Evolutionary conservation across 352 stramenopile genomes (phyloP).

Genomic region (Pythium rhizo-oryzae): DNA sequence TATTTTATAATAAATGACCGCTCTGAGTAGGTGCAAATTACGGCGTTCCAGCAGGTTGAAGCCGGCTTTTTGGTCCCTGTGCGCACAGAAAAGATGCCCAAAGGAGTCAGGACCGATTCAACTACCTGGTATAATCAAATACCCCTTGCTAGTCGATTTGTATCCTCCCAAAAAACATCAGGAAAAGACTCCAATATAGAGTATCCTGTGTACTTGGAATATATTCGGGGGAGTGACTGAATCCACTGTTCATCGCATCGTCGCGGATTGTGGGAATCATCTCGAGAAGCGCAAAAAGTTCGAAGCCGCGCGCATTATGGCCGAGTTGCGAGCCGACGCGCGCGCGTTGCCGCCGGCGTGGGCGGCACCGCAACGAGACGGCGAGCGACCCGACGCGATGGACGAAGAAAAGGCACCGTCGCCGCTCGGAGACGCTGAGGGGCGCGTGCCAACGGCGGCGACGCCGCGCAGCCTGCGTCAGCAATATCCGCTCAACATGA

Average conservation of each 20-base stretch:
- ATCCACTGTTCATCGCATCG: conserved; percentile 27
- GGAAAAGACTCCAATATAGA: not conserved
- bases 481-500: conserved; percentile 63
- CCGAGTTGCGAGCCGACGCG: conserved; percentile 15
- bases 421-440: not conserved
- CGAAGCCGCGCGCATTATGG: conserved; percentile 10
- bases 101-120: conserved; percentile 32
- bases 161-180: not conserved
- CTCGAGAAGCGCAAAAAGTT: conserved; percentile 14
- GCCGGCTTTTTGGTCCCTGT: conserved; percentile 8
- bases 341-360: no score
- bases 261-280: conserved; percentile 24
- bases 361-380: not conserved
- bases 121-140: conserved; percentile 18
- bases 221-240: conserved; percentile 25
- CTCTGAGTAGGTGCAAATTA: conserved; percentile 14
- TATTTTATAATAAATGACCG: conserved; percentile 28
- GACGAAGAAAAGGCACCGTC: conserved; percentile 12
- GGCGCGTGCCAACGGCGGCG: conserved; percentile 12
- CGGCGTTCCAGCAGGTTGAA: conserved; percentile 14
- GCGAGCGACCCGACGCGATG: conserved; percentile 5
- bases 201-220: conserved; percentile 21
- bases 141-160: conserved; percentile 6
- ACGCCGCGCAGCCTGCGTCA: conserved; percentile 35
- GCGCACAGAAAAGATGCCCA: conserved; percentile 23